Conservation (phyloP, 2,329 filamentous ascomycete species). For the Mariannaea elegans region DNA sequence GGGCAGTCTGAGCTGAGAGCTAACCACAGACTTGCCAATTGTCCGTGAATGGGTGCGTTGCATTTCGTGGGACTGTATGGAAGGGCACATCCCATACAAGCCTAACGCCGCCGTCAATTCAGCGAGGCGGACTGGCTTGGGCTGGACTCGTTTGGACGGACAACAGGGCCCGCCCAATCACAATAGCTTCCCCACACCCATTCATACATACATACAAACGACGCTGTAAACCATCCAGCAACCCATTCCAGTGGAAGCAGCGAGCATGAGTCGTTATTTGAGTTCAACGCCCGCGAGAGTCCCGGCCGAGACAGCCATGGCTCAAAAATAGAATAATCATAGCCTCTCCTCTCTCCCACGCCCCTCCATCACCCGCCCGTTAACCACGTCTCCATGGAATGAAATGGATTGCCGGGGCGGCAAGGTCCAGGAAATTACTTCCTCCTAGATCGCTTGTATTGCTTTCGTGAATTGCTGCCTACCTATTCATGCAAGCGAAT, state of each 20-base stretch:
- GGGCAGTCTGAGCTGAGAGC: not conserved
- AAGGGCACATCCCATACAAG: not conserved
- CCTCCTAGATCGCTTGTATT: not conserved
- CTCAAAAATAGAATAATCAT: not conserved
- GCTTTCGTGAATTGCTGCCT: not conserved
- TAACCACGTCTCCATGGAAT: slow-evolving; percentile 36
- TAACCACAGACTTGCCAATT: not conserved
- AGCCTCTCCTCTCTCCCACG: not conserved
- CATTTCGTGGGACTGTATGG: not conserved
- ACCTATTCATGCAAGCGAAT: not conserved
- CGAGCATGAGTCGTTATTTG: too few species aligned
- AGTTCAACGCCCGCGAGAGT: too few species aligned
- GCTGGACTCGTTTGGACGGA: not conserved
- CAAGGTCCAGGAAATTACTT: slow-evolving; percentile 20
- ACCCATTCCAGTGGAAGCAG: too few species aligned
- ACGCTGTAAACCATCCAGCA: too few species aligned
- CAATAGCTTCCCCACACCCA: not conserved
- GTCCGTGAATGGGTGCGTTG: not conserved
- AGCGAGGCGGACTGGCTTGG: not conserved
- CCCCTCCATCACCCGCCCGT: slow-evolving; percentile 4
- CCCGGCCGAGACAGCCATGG: too few species aligned
- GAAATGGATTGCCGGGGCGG: slow-evolving; percentile 28
- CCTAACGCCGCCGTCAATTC: not conserved
- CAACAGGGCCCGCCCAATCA: not conserved
- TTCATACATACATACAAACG: not conserved